Percentiles rank a stretch among this genome's conserved stretches.
These are phyloP conservation scores for Tinospora cordifolia DNA, from an alignment of 164 flowering plant genomes.

Conservation along the genomic window DNA sequence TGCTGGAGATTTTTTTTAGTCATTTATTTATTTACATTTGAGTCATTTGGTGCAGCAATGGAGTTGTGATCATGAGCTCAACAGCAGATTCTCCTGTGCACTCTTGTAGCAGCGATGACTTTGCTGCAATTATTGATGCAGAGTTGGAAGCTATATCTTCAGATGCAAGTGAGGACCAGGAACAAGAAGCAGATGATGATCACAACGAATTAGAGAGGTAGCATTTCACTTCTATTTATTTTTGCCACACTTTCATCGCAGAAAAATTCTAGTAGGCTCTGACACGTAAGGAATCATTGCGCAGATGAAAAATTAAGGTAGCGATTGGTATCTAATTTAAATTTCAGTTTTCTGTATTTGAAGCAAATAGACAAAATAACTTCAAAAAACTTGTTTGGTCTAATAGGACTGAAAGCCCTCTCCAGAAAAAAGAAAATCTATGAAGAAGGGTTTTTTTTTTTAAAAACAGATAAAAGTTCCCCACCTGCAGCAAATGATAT, in stretches of 20 bases:
- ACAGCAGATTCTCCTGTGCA: slow-evolving; percentile 47
- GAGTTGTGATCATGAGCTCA: slow-evolving; percentile 27
- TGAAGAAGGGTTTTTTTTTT: no score
- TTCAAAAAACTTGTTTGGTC: no score
- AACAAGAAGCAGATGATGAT: slow-evolving; percentile 16
- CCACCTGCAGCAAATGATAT: no score
- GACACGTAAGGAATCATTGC: not conserved
- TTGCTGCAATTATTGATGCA: slow-evolving; percentile 47
- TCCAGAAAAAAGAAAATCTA: no score
- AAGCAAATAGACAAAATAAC: no score
- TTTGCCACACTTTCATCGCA: not conserved
- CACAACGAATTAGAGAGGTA: slow-evolving; percentile 7
- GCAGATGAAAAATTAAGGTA: not conserved
- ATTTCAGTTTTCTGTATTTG: no score
- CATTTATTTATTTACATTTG: not conserved
- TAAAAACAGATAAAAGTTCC: no score
- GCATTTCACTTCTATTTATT: not conserved
- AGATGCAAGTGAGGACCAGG: slow-evolving; percentile 23
- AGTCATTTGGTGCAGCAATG: not conserved
- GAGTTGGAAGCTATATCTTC: slow-evolving; percentile 35
- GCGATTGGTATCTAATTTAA: no score
- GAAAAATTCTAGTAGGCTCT: not conserved
- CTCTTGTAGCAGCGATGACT: slow-evolving; percentile 70
- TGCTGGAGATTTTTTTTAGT: no score
- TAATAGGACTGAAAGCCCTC: no score